These are phyloP conservation scores for Priceomyces fermenticarens DNA, from an alignment of 805 yeast genomes.

Conservation along the genomic window DNA sequence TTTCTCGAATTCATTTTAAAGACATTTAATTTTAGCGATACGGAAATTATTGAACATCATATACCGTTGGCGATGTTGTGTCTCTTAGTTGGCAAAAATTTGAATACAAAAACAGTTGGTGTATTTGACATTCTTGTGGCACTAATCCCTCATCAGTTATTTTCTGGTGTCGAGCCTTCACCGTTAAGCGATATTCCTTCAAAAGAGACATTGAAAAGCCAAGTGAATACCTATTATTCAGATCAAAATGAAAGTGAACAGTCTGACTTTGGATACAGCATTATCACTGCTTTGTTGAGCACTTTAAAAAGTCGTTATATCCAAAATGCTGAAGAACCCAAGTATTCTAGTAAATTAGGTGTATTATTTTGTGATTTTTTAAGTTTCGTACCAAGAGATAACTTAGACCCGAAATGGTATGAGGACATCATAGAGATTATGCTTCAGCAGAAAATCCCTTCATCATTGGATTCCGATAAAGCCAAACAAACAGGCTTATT, in stretches of 20 bases:
- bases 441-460: constrained; percentile 11
- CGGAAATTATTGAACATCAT: constrained; percentile 77
- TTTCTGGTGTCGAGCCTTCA: constrained; percentile 12
- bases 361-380: constrained; percentile 18
- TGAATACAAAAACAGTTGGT: constrained; percentile 29
- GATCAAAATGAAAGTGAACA: constrained; percentile 3
- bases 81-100: constrained; percentile 25
- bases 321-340: constrained; percentile 10
- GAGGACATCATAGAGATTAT: constrained; percentile 12
- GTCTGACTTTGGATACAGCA: background rate
- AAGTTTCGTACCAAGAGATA: constrained; percentile 15
- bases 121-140: constrained; percentile 45
- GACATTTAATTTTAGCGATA: constrained; percentile 76
- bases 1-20: constrained; percentile 58
- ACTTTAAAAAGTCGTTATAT: constrained; percentile 16
- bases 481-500: constrained; percentile 15
- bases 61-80: constrained; percentile 66
- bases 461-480: constrained; percentile 3
- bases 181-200: constrained; percentile 1
- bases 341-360: constrained; percentile 17
- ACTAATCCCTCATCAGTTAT: constrained; percentile 62
- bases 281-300: constrained; percentile 17
- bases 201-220: background rate
- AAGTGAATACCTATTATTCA: constrained; percentile 5
- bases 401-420: constrained; percentile 5